Percentiles rank a stretch among this genome's conserved stretches.
phyloP scores from a whole-genome alignment of 257 asterid species.

The Gynochthodes officinalis region DNA sequence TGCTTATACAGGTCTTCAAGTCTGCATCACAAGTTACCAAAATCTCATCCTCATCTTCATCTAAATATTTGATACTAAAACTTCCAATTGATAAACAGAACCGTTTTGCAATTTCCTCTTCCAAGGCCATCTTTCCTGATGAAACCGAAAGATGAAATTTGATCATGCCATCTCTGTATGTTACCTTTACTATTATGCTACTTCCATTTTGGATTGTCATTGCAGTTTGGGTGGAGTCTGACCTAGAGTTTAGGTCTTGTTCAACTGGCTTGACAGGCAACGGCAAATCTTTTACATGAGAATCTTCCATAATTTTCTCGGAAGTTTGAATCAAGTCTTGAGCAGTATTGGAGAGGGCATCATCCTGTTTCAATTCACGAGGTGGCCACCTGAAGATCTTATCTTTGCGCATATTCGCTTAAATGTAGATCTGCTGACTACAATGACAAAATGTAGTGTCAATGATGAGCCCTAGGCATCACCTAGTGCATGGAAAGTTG shows the following conservation, averaged over 20 bases:
- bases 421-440: conserved; percentile 12
- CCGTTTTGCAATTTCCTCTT: conserved; percentile 26
- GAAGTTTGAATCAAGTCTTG: not conserved
- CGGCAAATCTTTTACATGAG: no score
- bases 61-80: conserved; percentile 52
- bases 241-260: not conserved
- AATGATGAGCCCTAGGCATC: no score
- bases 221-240: no score
- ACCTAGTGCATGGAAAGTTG: no score
- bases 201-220: not conserved
- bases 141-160: conserved; percentile 23
- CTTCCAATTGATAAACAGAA: conserved; percentile 19
- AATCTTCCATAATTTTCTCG: not conserved
- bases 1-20: conserved; percentile 51
- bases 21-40: conserved; percentile 57
- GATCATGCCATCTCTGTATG: not conserved
- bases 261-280: no score
- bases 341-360: no score
- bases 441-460: no score
- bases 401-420: conserved; percentile 18
- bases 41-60: conserved; percentile 70
- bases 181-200: not conserved
- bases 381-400: conserved; percentile 10
- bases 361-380: not conserved
- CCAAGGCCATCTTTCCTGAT: conserved; percentile 21